Base-by-base conservation (phyloP, 106 monocot species). In the Platanthera guangdongensis region DNA sequence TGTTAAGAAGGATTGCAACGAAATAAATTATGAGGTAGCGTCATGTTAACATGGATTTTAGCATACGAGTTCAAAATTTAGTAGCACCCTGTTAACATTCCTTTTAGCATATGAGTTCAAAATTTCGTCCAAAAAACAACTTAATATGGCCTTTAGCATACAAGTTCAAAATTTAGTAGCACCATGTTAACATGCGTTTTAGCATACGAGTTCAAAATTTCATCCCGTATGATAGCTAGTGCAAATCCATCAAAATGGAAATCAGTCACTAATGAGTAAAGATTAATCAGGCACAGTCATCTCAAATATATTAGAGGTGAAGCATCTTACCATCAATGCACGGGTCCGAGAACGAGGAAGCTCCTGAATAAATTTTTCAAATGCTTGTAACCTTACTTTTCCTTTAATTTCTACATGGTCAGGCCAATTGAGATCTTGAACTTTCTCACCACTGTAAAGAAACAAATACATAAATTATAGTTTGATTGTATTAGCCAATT, bases 351-450 rank as follows among this genome's bases (percentile, higher is more conserved):
- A 93, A 48, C 87, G 90, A 65, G 86, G 93, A 81, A 93, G 88
- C 51, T 93, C 93, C 81, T 93, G 89, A 76, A 93, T 81, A 80
- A 81, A 93, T 78, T 88, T 90, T 88, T 93, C 93, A 93, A 93
- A 93, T 57, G 90, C 93, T 25, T 86, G 84, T 48, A 93, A 51
- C 67, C 77, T 84, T 9, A 93, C 93, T 86, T 87, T 93, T 81
- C 93, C 93, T 83, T 93, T 90, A 21, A 90, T 74, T 82, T 93
- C 93, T 72, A 93, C 30, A 78, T 78, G 74, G 30, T 86, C 76
- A 52, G 90, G 71, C 93, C 93, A 93, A 32, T 84, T 86, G 77
- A 82, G 55, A 47, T 82, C 85, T 67, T 74, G 83, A 84, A 70
- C 78, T 69, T 86, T 93, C 78, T 91, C 91, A 63, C 91, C 91